These are phyloP conservation scores for Trichosporon sp. DNA, from an alignment of 1,284 basidiomycete genomes.

Conservation along the genomic window DNA sequence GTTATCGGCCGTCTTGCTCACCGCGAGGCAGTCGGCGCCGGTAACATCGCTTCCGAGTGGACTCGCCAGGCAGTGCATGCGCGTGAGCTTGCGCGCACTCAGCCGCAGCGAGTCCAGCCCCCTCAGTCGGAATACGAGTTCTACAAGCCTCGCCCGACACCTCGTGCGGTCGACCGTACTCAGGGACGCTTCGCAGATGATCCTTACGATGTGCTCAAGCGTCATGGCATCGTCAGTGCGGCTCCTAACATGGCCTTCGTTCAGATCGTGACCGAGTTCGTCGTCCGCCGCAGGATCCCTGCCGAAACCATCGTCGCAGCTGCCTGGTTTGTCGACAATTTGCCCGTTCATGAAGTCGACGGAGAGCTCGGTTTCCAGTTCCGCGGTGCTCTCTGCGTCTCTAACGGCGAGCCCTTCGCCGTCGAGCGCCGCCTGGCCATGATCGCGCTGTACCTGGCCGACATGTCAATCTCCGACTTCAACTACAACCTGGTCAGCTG, in stretches of 20 bases:
- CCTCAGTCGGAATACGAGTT: background rate
- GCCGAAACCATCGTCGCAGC: slow-evolving; percentile 15
- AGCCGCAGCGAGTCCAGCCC: background rate
- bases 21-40: background rate
- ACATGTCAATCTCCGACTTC: slow-evolving; percentile 9
- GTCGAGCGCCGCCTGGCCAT: slow-evolving; percentile 11
- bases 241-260: slow-evolving; percentile 6
- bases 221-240: slow-evolving; percentile 8
- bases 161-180: background rate
- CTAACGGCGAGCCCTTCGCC: slow-evolving; percentile 9
- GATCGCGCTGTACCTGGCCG: slow-evolving; percentile 8
- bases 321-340: slow-evolving; percentile 14
- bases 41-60: background rate
- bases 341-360: slow-evolving; percentile 13
- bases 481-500: slow-evolving; percentile 5
- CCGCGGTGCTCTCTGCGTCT: background rate
- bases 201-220: slow-evolving; percentile 9
- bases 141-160: background rate
- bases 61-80: background rate
- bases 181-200: slow-evolving; percentile 1
- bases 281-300: slow-evolving; percentile 5
- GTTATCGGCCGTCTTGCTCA: slow-evolving; percentile 8
- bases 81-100: background rate
- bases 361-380: slow-evolving; percentile 4
- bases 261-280: slow-evolving; percentile 9